These are phyloP conservation scores for Cyclaneusma minus DNA, from an alignment of 2,329 filamentous ascomycete genomes.

Conservation along the genomic window DNA sequence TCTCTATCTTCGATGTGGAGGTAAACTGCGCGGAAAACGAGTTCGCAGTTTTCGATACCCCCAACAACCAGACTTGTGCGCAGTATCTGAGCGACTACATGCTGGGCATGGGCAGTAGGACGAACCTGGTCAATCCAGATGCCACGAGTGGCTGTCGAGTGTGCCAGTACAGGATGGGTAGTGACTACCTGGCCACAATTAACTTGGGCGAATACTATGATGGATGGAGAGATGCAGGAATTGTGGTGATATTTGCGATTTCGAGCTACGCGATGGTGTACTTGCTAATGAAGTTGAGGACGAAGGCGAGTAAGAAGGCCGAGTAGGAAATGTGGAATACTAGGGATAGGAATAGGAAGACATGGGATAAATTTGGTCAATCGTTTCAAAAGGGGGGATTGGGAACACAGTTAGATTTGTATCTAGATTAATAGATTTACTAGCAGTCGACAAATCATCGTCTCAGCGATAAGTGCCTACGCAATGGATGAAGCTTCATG, in stretches of 20 bases:
- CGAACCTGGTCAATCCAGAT: slow-evolving; percentile 43
- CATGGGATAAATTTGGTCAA: too few relatives aligned
- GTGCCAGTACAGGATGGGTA: slow-evolving; percentile 40
- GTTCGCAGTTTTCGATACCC: slow-evolving; percentile 32
- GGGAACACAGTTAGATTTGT: too few relatives aligned
- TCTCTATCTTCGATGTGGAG: slow-evolving; percentile 29
- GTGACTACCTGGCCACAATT: slow-evolving; percentile 42
- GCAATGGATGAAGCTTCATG: too few relatives aligned
- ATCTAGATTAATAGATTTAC: too few relatives aligned
- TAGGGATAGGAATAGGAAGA: too few relatives aligned
- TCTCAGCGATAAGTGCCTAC: too few relatives aligned
- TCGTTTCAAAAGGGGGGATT: too few relatives aligned
- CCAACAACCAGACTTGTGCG: slow-evolving; percentile 35
- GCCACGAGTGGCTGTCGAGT: slow-evolving; percentile 39
- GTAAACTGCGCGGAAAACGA: slow-evolving; percentile 32
- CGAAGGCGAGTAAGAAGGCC: slow-evolving; percentile 29
- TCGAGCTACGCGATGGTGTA: slow-evolving; percentile 26
- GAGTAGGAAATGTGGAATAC: too few relatives aligned
- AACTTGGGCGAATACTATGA: slow-evolving; percentile 46
- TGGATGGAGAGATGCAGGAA: slow-evolving; percentile 49
- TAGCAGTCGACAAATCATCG: too few relatives aligned
- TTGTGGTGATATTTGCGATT: slow-evolving; percentile 27
- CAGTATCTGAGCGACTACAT: slow-evolving; percentile 40
- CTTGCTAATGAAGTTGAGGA: slow-evolving; percentile 31
- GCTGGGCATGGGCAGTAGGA: slow-evolving; percentile 25